These are phyloP conservation scores for Brassica rapa DNA, from an alignment of 345 rosid genomes.

Conservation along the genomic window DNA sequence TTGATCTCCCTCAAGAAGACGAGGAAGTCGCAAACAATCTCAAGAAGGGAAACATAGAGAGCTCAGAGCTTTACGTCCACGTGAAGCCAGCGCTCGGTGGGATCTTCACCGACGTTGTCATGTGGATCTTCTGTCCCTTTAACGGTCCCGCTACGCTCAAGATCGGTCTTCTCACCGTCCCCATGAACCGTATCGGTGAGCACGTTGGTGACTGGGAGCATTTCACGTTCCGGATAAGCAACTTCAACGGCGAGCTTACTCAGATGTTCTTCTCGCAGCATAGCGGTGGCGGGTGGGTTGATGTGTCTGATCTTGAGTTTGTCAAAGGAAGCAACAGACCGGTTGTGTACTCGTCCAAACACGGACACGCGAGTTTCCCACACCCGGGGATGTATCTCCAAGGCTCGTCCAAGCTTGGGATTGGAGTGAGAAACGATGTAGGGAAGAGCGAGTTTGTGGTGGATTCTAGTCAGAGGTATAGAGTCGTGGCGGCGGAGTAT, in stretches of 20 bases:
- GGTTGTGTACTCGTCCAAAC: conserved; percentile 72
- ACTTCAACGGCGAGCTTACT: conserved; percentile 73
- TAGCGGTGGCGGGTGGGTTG: conserved; percentile 86
- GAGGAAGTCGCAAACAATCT: conserved; percentile 46
- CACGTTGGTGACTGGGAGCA: conserved; percentile 97
- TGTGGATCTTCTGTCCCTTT: conserved; percentile 95
- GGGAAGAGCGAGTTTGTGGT: conserved; percentile 56
- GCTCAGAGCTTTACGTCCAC: conserved; percentile 83
- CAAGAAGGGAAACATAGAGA: conserved; percentile 65
- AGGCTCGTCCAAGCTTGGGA: conserved; percentile 77
- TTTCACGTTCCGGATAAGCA: conserved; percentile 71
- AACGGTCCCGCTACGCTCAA: conserved; percentile 90
- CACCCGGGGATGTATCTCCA: conserved; percentile 80
- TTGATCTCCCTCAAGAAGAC: conserved; percentile 69
- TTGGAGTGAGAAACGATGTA: conserved; percentile 72
- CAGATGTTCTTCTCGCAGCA: conserved; percentile 79
- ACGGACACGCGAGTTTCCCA: conserved; percentile 89
- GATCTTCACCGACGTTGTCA: conserved; percentile 77
- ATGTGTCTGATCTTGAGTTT: conserved; percentile 67
- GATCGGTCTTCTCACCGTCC: conserved; percentile 61
- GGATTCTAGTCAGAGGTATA: conserved; percentile 70
- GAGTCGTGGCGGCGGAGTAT: conserved; percentile 70
- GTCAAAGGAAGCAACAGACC: conserved; percentile 55
- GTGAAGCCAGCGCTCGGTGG: conserved; percentile 87
- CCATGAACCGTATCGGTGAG: conserved; percentile 71